Evolutionary conservation across 2,329 filamentous ascomycete genomes (phyloP), one percentile per base, ranked within the genome.

Genomic region (Apiospora aurea): DNA sequence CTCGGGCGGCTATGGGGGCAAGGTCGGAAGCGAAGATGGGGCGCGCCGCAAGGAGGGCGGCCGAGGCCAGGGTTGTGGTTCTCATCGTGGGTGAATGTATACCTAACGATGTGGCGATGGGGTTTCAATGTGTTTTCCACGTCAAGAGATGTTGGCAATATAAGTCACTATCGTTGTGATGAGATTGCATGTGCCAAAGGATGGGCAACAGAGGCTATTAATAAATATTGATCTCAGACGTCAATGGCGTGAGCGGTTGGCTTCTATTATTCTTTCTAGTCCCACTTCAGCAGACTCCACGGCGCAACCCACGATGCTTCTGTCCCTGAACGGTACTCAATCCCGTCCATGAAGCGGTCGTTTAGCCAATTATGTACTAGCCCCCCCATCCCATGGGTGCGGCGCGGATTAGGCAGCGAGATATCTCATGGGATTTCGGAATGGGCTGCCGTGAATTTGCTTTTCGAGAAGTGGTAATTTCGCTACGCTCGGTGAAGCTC

Each of bases 61-160:
- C 8, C 21, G 71, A 47, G n/a, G 67, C 69, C 21, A 69, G 44
- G 51, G 49, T 44, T 24, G 29, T 14, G 26, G 67, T 49, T 51
- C 47, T 53, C 67, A 69, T 69, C 26, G 26, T 53, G 46, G n/a
- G 29, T 21, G 53, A 29, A 18, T 38, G 29, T 21, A 21, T 61
- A 3, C 26, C 26, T 29, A 29, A 29, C n/a, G 10, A 53, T 21
- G 8, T 38, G 16, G 29, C 21, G 16, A 34, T n/a, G 10, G 10
- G 38, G 26, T 29, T 21, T 21, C 29, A 10, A 61, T 34, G 18
- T 57, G 14, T 61, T 8, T 61, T 21, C 78, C 67, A 82, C 79
- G 70, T n/a, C 34, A n/a, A 18, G 4, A 24, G 34, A 24, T 64
- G 10, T 64, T 24, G 34, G 1, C 13, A 1, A 10, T 61, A 21